These are phyloP conservation scores for Kickxella alabastrina DNA, from an alignment of 192 early-diverging fungal genomes.

Conservation along the genomic window DNA sequence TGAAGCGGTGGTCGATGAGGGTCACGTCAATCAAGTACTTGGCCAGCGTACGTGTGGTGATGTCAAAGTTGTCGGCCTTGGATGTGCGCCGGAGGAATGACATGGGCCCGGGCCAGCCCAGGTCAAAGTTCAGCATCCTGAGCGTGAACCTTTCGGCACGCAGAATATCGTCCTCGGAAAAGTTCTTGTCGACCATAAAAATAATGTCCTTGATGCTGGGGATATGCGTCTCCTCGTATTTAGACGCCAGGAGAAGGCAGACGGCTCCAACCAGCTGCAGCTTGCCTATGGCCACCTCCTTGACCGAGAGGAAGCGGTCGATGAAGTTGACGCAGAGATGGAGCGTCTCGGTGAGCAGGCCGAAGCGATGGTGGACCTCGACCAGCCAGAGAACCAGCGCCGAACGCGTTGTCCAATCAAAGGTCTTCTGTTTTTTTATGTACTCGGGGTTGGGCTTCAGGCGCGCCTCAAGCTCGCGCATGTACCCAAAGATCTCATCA, in stretches of 20 bases:
- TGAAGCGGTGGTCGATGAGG: conserved; percentile 55
- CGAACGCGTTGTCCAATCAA: conserved; percentile 53
- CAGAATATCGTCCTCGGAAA: conserved; percentile 47
- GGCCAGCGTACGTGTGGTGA: conserved; percentile 54
- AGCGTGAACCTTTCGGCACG: conserved; percentile 59
- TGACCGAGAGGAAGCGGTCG: conserved; percentile 57
- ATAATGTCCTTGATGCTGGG: conserved; percentile 54
- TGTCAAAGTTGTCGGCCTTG: conserved; percentile 58
- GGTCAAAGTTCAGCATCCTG: conserved; percentile 54
- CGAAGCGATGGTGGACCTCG: conserved; percentile 56
- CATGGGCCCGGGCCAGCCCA: conserved; percentile 58
- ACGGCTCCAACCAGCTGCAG: conserved; percentile 57
- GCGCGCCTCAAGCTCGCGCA: conserved; percentile 57
- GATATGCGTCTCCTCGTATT: conserved; percentile 58
- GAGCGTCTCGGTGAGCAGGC: conserved; percentile 59
- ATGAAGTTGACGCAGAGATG: conserved; percentile 56
- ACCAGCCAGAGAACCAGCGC: conserved; percentile 60
- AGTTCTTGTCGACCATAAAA: conserved; percentile 49
- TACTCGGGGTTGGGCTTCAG: conserved; percentile 55
- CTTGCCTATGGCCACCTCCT: conserved; percentile 47
- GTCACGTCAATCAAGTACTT: conserved; percentile 62
- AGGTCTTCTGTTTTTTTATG: conserved; percentile 43
- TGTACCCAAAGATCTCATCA: conserved; percentile 62
- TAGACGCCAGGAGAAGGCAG: conserved; percentile 54
- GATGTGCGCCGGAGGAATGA: conserved; percentile 58